These are phyloP conservation scores for Bipolaris oryzae DNA, from an alignment of 2,329 filamentous ascomycete genomes.

Conservation along the genomic window DNA sequence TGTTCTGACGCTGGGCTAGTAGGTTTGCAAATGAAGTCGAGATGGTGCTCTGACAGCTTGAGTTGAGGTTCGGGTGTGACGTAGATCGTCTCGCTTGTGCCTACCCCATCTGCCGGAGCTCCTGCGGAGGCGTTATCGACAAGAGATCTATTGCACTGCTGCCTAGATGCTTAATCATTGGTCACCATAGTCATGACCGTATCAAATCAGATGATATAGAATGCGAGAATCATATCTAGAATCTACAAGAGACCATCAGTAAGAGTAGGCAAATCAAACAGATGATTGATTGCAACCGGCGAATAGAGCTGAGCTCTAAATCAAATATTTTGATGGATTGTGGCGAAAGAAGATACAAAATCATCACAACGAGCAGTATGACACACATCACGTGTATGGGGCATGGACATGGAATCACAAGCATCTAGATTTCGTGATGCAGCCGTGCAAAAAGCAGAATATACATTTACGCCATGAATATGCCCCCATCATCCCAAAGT, in stretches of 20 bases:
- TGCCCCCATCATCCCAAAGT: constrained; percentile 49
- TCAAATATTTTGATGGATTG: background rate
- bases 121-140: constrained; percentile 1
- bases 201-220: background rate
- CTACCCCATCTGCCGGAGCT: constrained; percentile 11
- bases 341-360: background rate
- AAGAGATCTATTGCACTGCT: constrained; percentile 3
- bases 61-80: constrained; percentile 35
- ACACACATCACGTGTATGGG: background rate
- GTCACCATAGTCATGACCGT: background rate
- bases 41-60: constrained; percentile 24
- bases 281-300: background rate
- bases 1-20: constrained; percentile 6
- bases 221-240: background rate
- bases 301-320: too few relatives aligned
- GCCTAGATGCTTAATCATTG: background rate
- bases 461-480: constrained; percentile 50
- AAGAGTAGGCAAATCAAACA: background rate
- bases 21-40: constrained; percentile 18
- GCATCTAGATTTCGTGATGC: constrained; percentile 39
- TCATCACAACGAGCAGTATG: background rate
- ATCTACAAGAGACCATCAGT: background rate
- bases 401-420: constrained; percentile 28
- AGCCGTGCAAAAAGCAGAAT: constrained; percentile 45
- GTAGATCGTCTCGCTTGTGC: constrained; percentile 29